phyloP scores from a whole-genome alignment of 768 basidiomycete genomes.

The Pisolithus sp. region DNA sequence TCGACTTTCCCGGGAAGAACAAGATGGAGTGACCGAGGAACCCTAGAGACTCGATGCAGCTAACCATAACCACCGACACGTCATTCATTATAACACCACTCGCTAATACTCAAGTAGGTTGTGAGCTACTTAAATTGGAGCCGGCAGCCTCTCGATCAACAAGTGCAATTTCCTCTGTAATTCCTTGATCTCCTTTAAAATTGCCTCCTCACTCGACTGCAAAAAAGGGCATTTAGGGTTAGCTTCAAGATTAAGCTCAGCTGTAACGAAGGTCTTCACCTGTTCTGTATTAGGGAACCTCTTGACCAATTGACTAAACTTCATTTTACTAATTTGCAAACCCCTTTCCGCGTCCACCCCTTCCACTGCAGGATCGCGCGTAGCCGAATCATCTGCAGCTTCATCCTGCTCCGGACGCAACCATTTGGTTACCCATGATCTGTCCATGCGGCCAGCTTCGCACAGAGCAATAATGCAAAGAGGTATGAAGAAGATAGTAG shows the following conservation, averaged over 20 bases:
- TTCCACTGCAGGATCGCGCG: conserved; percentile 56
- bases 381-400: conserved; percentile 46
- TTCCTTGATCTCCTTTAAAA: conserved; percentile 56
- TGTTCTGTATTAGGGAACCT: conserved; percentile 66
- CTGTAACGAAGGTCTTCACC: conserved; percentile 36
- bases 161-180: conserved; percentile 40
- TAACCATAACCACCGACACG: no score
- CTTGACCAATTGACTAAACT: conserved; percentile 64
- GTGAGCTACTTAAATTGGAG: conserved; percentile 3
- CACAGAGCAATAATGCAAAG: conserved; percentile 66
- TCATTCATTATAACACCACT: not conserved
- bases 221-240: conserved; percentile 1
- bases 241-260: conserved; percentile 2
- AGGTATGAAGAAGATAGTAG: conserved; percentile 73
- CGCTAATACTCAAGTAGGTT: not conserved
- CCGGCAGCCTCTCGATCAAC: conserved; percentile 29
- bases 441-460: conserved; percentile 54
- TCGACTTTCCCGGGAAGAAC: conserved; percentile 38
- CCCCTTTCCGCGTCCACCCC: conserved; percentile 47
- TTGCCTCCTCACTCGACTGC: conserved; percentile 65
- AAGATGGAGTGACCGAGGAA: not conserved
- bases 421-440: conserved; percentile 66
- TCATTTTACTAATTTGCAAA: conserved; percentile 60
- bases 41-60: not conserved
- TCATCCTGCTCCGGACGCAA: conserved; percentile 49